These are phyloP conservation scores for Suhomyces maxii DNA, from an alignment of 1,139 yeast genomes.

Conservation along the genomic window DNA sequence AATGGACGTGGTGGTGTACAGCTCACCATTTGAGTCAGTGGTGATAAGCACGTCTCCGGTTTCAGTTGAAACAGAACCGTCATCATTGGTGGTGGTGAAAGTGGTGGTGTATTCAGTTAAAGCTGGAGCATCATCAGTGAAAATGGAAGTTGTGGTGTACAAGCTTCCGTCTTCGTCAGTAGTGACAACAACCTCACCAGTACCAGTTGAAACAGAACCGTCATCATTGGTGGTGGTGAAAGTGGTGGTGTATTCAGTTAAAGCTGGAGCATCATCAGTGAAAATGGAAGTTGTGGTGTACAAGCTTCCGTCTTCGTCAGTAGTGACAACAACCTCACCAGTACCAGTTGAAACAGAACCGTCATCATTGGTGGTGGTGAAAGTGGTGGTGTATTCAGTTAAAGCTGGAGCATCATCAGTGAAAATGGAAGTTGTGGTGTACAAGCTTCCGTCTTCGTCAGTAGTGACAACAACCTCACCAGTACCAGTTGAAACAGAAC, in stretches of 20 bases:
- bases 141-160: neutral
- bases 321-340: neutral
- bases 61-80: too few species aligned
- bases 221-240: too few species aligned
- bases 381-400: too few species aligned
- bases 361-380: neutral
- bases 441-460: neutral
- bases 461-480: neutral
- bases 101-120: conserved; percentile 1
- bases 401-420: neutral
- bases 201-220: too few species aligned
- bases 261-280: neutral
- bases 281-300: neutral
- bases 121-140: neutral
- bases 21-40: too few species aligned
- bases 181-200: conserved; percentile 9
- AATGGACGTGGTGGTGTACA: neutral
- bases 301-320: neutral
- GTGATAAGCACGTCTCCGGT: too few species aligned
- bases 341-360: neutral
- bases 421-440: neutral
- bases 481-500: neutral
- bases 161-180: neutral
- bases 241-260: conserved; percentile 2
- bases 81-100: too few species aligned